Percentiles rank a stretch among this genome's conserved stretches.
Conservation (phyloP, 2,329 filamentous ascomycete genomes). For the Fusarium protoensiforme region DNA sequence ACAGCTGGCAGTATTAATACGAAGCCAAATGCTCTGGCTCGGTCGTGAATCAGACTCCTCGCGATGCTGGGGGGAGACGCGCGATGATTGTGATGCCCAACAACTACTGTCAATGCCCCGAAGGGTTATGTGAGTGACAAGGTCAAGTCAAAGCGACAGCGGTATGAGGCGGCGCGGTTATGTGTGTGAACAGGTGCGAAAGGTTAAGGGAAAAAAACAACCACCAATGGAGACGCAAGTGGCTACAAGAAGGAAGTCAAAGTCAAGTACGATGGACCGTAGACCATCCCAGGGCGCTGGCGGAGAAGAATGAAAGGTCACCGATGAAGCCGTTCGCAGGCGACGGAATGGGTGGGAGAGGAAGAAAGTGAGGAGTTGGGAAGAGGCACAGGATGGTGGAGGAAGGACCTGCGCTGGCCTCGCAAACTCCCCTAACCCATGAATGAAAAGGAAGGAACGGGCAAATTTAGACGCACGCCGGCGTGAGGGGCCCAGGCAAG, state of each 20-base stretch:
- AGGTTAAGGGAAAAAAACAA: slow-evolving; percentile 19
- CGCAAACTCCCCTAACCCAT: slow-evolving; percentile 58
- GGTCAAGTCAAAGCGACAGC: slow-evolving; percentile 15
- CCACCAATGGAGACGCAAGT: slow-evolving; percentile 21
- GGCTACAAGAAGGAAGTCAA: slow-evolving; percentile 13
- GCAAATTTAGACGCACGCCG: slow-evolving; percentile 44
- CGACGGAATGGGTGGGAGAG: slow-evolving; percentile 49
- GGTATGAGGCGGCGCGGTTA: slow-evolving; percentile 21
- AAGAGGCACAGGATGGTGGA: slow-evolving; percentile 53
- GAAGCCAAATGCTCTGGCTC: background rate
- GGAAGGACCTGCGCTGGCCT: slow-evolving; percentile 53
- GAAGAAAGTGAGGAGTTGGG: slow-evolving; percentile 52
- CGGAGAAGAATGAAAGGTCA: slow-evolving; percentile 27
- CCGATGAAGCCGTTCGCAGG: slow-evolving; percentile 47
- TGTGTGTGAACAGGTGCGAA: background rate
- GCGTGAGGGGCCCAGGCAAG: slow-evolving; percentile 39
- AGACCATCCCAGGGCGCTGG: slow-evolving; percentile 29
- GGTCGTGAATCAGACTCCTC: slow-evolving; percentile 29
- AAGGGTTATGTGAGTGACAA: slow-evolving; percentile 10
- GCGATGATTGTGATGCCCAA: slow-evolving; percentile 28
- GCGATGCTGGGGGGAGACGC: slow-evolving; percentile 1
- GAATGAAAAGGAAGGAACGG: slow-evolving; percentile 52
- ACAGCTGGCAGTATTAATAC: slow-evolving; percentile 23
- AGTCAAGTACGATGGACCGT: slow-evolving; percentile 16
- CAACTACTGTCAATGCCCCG: slow-evolving; percentile 19